These are phyloP conservation scores for Litsea cubeba DNA, from an alignment of 164 flowering plant genomes.

Conservation along the genomic window DNA sequence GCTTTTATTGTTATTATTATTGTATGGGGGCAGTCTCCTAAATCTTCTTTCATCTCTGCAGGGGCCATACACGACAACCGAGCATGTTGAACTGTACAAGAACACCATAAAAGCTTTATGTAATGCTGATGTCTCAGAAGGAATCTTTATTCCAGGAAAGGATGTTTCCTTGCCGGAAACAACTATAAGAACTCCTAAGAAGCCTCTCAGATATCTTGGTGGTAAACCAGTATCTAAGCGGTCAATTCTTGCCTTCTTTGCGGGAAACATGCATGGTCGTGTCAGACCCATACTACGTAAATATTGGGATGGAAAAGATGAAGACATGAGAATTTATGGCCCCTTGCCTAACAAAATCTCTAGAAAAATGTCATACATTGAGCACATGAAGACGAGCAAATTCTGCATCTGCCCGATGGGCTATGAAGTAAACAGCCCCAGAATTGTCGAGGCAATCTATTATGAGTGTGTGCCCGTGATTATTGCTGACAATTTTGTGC, in stretches of 20 bases:
- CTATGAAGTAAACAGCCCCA: constrained; percentile 23
- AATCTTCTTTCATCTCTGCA: neutral
- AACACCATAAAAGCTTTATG: constrained; percentile 24
- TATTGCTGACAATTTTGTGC: constrained; percentile 26
- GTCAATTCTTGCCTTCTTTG: constrained; percentile 22
- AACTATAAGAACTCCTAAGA: constrained; percentile 18
- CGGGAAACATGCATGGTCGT: constrained; percentile 26
- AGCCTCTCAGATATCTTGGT: constrained; percentile 20
- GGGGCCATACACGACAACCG: constrained; percentile 17
- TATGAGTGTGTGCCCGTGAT: constrained; percentile 25
- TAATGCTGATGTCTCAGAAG: constrained; percentile 23
- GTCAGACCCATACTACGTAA: constrained; percentile 19
- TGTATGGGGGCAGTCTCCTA: neutral
- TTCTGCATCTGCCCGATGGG: constrained; percentile 28
- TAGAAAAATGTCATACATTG: constrained; percentile 13
- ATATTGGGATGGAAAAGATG: constrained; percentile 19
- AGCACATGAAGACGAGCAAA: constrained; percentile 26
- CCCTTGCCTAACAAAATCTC: constrained; percentile 18
- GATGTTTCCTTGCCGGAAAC: constrained; percentile 27
- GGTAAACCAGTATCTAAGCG: constrained; percentile 22
- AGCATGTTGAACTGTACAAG: constrained; percentile 13
- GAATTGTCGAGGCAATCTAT: constrained; percentile 22
- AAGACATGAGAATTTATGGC: constrained; percentile 24
- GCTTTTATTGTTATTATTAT: too few species aligned
- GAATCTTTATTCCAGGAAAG: constrained; percentile 14